Evolutionary conservation across 805 yeast species (phyloP).

Genomic region (Yarrowia sp.): DNA sequence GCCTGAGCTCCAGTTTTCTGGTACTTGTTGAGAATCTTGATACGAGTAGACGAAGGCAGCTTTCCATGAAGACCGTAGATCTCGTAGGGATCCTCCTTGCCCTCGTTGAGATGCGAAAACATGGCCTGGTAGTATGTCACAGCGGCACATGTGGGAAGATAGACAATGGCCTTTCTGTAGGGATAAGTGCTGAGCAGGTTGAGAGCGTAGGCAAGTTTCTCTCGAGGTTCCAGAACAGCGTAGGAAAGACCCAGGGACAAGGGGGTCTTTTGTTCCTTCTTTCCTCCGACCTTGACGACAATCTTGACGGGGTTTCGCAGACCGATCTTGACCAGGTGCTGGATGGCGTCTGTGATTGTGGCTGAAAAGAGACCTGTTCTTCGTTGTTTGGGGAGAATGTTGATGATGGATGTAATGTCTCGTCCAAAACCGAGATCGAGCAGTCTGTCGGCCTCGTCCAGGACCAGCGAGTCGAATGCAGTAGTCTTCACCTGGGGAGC

Average conservation of each 20-base stretch:
- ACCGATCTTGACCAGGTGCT: constrained; percentile 81
- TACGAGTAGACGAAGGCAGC: constrained; percentile 77
- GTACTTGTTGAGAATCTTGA: constrained; percentile 72
- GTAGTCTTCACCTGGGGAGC: constrained; percentile 64
- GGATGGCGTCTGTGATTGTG: constrained; percentile 83
- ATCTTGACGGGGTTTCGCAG: constrained; percentile 91
- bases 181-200: constrained; percentile 56
- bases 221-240: constrained; percentile 62
- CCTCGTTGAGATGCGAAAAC: constrained; percentile 59
- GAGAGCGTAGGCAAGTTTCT: constrained; percentile 66
- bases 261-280: constrained; percentile 57
- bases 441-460: constrained; percentile 94
- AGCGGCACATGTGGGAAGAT: constrained; percentile 87
- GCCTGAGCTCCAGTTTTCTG: constrained; percentile 57
- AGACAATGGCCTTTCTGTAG: constrained; percentile 84
- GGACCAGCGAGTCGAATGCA: constrained; percentile 72
- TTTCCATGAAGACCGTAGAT: constrained; percentile 90
- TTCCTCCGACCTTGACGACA: constrained; percentile 61
- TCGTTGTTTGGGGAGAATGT: constrained; percentile 84
- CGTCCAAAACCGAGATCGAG: constrained; percentile 82
- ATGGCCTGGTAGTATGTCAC: constrained; percentile 69
- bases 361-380: constrained; percentile 95
- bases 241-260: constrained; percentile 67
- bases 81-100: constrained; percentile 49
- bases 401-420: constrained; percentile 73